Evolutionary conservation across 352 stramenopile genomes (phyloP).

Genomic region (Globisporangium polare): DNA sequence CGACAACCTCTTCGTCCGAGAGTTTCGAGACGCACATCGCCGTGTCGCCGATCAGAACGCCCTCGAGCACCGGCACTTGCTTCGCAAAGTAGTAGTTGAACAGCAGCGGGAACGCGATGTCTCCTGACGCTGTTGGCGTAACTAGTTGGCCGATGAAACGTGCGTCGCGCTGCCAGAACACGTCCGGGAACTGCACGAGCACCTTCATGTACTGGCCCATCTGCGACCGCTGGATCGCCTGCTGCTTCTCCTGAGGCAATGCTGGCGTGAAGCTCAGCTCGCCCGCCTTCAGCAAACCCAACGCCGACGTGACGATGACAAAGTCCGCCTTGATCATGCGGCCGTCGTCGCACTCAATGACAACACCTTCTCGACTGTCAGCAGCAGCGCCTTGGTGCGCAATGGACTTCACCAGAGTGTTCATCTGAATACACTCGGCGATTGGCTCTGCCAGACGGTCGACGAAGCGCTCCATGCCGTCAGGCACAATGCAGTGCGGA

Average conservation of each 20-base stretch:
- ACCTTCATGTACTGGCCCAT: conserved; percentile 81
- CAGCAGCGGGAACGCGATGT: conserved; percentile 42
- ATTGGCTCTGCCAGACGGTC: conserved; percentile 28
- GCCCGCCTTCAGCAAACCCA: conserved; percentile 45
- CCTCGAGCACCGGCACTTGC: conserved; percentile 47
- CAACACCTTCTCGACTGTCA: conserved; percentile 20
- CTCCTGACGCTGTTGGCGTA: neutral
- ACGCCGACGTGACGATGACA: conserved; percentile 53
- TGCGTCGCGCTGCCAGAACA: conserved; percentile 53
- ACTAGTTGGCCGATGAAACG: conserved; percentile 42
- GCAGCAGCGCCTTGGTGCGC: conserved; percentile 17
- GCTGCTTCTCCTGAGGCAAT: conserved; percentile 36
- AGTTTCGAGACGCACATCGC: conserved; percentile 37
- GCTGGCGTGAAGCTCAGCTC: conserved; percentile 44
- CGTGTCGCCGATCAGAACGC: conserved; percentile 41
- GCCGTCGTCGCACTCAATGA: conserved; percentile 27
- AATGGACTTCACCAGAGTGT: conserved; percentile 24
- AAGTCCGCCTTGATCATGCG: conserved; percentile 28
- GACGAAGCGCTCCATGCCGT: conserved; percentile 51
- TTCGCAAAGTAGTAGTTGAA: conserved; percentile 65
- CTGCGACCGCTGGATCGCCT: conserved; percentile 40
- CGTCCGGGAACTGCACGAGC: conserved; percentile 53
- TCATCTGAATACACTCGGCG: conserved; percentile 28
- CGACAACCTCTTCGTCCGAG: conserved; percentile 39
- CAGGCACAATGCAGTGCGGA: conserved; percentile 43